Base-by-base conservation (phyloP, 1,284 basidiomycete genomes). In the Coniferiporia weirii region DNA sequence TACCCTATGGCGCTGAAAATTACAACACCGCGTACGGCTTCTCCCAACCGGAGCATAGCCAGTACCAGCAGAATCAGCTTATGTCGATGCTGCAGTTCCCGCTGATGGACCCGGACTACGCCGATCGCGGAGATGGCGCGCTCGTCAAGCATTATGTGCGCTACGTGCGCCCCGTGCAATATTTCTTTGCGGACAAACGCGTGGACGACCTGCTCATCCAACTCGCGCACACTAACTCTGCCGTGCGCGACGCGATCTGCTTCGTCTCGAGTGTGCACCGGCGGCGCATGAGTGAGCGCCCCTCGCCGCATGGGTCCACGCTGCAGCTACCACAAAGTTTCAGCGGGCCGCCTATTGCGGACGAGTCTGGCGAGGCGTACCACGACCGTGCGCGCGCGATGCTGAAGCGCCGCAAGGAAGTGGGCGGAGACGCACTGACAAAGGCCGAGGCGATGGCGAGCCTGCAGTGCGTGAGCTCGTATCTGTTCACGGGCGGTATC, bases 401-500 rank as follows among this genome's bases (percentile, higher is more conserved):
- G 22, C 43, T 53, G 12, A 45, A 48, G 10, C 45, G 19, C 6
- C 12, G 15, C n/a, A 38, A 17, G 35, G 12, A 15, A 17, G 56
- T 17, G 12, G 17, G 27, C 5, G 27, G 27, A 2, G 27, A 27
- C 27, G 27, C 3, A 12, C 38, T 52, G 20, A 52, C 48, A 13
- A 36, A 57, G 49, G 56, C 49, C 44, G 85, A 88, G 64, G 89
- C 89, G n/a, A 84, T 90, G 71, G 84, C 87, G 0, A 84, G 86
- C 3, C 73, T 91, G 20, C 86, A 87, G 63, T 75, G 87, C 65
- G 80, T 91, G 48, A 89, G 87, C 9, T 79, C 82, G 46, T 83
- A 84, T 72, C 79, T 91, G 51, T 91, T 91, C 73, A 79, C 80
- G 20, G 89, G 89, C 3, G 89, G 89, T 0, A 72, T 75, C 12